Base-by-base conservation (phyloP, 768 basidiomycete genomes). In the Clathrus columnatus region DNA sequence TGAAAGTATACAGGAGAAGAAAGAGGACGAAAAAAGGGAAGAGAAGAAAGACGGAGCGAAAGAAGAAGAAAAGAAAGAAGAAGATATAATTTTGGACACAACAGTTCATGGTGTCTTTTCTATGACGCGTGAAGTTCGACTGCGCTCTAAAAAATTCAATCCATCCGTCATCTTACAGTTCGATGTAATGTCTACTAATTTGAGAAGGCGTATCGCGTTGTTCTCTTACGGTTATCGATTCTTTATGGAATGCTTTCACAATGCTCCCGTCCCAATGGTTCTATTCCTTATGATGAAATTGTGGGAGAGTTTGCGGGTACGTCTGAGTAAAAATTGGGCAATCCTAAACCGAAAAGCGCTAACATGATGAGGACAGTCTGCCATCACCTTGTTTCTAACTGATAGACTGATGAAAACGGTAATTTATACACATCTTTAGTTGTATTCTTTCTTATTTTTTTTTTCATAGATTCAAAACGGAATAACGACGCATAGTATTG, bases 391-490 rank as follows among this genome's bases (percentile, higher is more conserved):
- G 11, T 48, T 47, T 30, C 48, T 55, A 21, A 47, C 54, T 7
- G 48, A 47, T 29, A 44, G 29, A 17, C 20, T 55, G n/a, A 47
- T 55, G 28, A 32, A 55, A 14, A 46, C 48, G 16, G 54, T n/a
- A n/a, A n/a, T n/a, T 55, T n/a, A n/a, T n/a, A n/a, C n/a, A n/a
- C n/a, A 18, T 28, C 24, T 26, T n/a, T 28, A 7, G 11, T 7
- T 5, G 1, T 27, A 32, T n/a, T 21, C 20, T 47, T 2, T 47
- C 21, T 11, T 28, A 18, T 16, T 20, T 10, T 8, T 11, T 47
- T 47, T 23, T 54, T 54, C 26, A 14, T 23, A 55, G 54, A 55
- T 55, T 30, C 54, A 55, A 32, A 17, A 48, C 17, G 41, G 46
- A 4, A 48, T 55, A 17, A 47, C 20, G 16, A 28, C 46, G n/a